These are phyloP conservation scores for Hansenula lynferdii DNA, from an alignment of 1,139 yeast species.

Conservation along the genomic window DNA sequence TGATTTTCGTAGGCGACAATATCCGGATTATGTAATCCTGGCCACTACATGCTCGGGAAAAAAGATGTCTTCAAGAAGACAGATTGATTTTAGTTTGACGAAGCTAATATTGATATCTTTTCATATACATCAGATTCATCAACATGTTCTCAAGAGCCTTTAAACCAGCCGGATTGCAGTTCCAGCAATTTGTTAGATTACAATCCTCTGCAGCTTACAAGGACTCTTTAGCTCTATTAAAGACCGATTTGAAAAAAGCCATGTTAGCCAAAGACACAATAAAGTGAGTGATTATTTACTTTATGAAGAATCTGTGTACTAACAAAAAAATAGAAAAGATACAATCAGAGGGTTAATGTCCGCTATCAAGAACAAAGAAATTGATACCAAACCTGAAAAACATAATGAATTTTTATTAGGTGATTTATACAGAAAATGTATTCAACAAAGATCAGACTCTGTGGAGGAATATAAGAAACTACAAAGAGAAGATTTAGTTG, in stretches of 20 bases:
- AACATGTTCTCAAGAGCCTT: background rate
- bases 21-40: no score
- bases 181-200: conserved; percentile 22
- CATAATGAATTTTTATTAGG: conserved; percentile 44
- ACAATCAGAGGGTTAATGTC: conserved; percentile 54
- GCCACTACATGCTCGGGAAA: no score
- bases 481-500: conserved; percentile 51
- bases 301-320: no score
- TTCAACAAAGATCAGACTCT: conserved; percentile 50
- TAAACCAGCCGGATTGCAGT: background rate
- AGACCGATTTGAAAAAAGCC: conserved; percentile 43
- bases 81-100: no score
- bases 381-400: conserved; percentile 40
- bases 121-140: background rate
- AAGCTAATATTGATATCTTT: no score
- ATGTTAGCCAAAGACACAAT: conserved; percentile 42
- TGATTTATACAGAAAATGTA: conserved; percentile 43
- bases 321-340: conserved; percentile 32
- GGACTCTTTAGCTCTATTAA: conserved; percentile 30
- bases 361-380: conserved; percentile 56
- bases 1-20: no score
- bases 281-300: conserved; percentile 21
- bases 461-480: conserved; percentile 46
- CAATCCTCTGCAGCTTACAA: conserved; percentile 23
- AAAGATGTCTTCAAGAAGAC: no score